Base-by-base conservation (phyloP, 768 basidiomycete genomes). In the Mrakia frigida region DNA sequence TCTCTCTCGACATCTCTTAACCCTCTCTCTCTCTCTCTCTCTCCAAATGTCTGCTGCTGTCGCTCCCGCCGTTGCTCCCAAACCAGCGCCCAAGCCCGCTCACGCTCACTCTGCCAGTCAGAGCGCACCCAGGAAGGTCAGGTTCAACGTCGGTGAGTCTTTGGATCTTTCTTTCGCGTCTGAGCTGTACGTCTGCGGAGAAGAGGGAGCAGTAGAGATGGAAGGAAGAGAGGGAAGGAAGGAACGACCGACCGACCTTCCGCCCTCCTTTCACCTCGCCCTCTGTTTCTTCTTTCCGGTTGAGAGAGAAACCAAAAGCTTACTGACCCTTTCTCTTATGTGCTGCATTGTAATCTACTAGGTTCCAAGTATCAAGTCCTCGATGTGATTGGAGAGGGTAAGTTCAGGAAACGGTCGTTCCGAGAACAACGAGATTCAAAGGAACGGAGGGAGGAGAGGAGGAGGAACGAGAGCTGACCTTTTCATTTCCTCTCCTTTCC, bases 341-440 rank as follows among this genome's bases (percentile, higher is more conserved):
- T 37, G 18, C 63, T 65, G 35, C n/a, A n/a, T n/a, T 35, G 33
- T 25, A 1, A 31, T 65, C 25, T 21, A 16, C 25, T 39, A 68
- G 65, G 65, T 14, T 80, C 79, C 23, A 77, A 73, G 70, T 95
- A 94, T 83, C 87, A 89, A 81, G 88, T 92, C 1, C 84, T 91
- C 68, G 91, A 93, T 83, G 89, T 92, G 77, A 92, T 94, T 73
- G 94, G 96, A 43, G 96, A 98, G 81, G 96, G 95, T 59, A 94
- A 93, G 21, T 68, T 43, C 65, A 23, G n/a, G n/a, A n/a, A n/a
- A n/a, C n/a, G n/a, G n/a, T n/a, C n/a, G n/a, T 11, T 37, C 28
- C 13, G 18, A 10, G 33, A 37, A 11, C 39, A 41, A 25, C 65
- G 39, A 68, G 21, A 39, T 68, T n/a, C n/a, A n/a, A n/a, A n/a